These are phyloP conservation scores for Dissoconium aciculare DNA, from an alignment of 2,329 filamentous ascomycete genomes.

Conservation along the genomic window DNA sequence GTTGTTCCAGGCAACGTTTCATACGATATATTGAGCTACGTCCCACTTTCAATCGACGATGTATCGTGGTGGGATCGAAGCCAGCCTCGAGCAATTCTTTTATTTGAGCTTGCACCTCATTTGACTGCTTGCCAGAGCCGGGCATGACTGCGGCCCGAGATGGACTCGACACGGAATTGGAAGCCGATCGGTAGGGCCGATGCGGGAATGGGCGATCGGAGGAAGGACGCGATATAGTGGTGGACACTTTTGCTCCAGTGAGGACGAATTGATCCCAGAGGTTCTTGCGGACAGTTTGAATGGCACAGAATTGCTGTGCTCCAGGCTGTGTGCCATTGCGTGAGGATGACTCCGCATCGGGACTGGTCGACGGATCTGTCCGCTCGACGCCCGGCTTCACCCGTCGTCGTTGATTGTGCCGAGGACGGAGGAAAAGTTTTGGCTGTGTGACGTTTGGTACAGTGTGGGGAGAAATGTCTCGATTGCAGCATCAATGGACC, in stretches of 20 bases:
- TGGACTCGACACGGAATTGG: background rate
- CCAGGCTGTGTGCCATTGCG: too few species aligned
- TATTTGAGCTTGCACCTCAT: conserved; percentile 20
- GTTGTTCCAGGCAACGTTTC: conserved; percentile 21
- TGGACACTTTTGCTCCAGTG: too few species aligned
- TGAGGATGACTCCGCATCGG: too few species aligned
- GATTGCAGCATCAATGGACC: too few species aligned
- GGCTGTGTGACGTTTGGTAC: too few species aligned
- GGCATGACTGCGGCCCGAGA: conserved; percentile 11
- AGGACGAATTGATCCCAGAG: background rate
- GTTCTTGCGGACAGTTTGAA: background rate
- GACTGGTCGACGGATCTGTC: too few species aligned
- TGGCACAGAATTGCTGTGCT: too few species aligned
- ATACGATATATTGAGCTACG: conserved; percentile 23
- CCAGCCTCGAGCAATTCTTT: conserved; percentile 22
- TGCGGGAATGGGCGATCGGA: background rate
- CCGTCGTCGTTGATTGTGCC: too few species aligned
- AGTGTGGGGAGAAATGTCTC: too few species aligned
- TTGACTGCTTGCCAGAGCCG: conserved; percentile 19
- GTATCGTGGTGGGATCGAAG: conserved; percentile 23
- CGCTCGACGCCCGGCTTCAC: too few species aligned
- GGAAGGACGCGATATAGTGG: background rate
- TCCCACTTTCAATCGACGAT: conserved; percentile 21
- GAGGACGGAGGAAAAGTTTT: too few species aligned
- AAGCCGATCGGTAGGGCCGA: background rate